Percentiles rank a stretch among this genome's conserved stretches.
Conservation (phyloP, 2,329 filamentous ascomycete species). For the Alternaria solani region DNA sequence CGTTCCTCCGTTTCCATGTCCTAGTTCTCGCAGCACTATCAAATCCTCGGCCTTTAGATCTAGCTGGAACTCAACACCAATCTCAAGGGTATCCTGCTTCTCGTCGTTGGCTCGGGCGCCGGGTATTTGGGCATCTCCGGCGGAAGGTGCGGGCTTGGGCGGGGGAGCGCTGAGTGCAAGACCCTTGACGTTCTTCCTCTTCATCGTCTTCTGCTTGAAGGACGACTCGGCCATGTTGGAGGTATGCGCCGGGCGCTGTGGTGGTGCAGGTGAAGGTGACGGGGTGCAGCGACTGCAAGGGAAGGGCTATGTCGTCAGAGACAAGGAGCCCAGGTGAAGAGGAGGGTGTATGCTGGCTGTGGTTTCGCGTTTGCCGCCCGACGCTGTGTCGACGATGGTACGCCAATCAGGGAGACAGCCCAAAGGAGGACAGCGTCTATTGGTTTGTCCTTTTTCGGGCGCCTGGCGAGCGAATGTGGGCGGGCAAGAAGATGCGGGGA, state of each 20-base stretch:
- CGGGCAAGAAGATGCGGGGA: constrained; percentile 24
- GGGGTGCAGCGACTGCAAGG: constrained; percentile 11
- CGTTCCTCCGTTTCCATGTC: constrained; percentile 94
- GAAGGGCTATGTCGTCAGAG: constrained; percentile 9
- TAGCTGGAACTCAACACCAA: constrained; percentile 95
- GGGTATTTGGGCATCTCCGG: constrained; percentile 71
- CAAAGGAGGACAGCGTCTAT: constrained; percentile 51
- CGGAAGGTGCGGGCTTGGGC: constrained; percentile 74
- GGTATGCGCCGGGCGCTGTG: constrained; percentile 28
- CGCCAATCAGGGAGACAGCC: constrained; percentile 48
- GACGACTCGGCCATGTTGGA: constrained; percentile 63
- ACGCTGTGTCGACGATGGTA: constrained; percentile 44
- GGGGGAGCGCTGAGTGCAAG: constrained; percentile 83
- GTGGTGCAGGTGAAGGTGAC: constrained; percentile 11
- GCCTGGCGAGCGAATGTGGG: constrained; percentile 24
- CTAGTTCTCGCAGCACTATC: constrained; percentile 91
- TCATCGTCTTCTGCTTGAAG: constrained; percentile 80
- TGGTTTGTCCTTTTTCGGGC: constrained; percentile 46
- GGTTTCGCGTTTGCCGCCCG: constrained; percentile 49
- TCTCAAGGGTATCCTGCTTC: constrained; percentile 80
- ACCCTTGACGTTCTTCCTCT: constrained; percentile 98
- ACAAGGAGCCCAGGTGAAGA: constrained; percentile 19
- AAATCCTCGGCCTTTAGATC: constrained; percentile 92
- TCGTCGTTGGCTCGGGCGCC: constrained; percentile 67
- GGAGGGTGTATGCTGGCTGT: constrained; percentile 23